A percentile compares a stretch with the other conserved stretches of the same genome.
These are phyloP conservation scores for Quercus engelmannii DNA, from an alignment of 306 rosid species.

Conservation along the genomic window DNA sequence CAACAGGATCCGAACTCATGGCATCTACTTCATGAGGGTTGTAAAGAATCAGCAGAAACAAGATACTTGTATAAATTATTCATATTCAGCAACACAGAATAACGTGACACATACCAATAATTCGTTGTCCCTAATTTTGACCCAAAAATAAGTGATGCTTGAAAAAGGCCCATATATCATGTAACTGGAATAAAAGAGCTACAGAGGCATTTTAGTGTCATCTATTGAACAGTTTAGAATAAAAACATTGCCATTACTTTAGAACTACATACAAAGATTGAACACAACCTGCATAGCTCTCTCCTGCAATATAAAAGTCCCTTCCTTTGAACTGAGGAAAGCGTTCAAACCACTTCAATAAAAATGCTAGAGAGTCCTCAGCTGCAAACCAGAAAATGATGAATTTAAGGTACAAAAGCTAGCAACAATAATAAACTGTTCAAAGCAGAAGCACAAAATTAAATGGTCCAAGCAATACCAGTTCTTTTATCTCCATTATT, in stretches of 20 bases:
- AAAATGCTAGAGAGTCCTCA: conserved; percentile 55
- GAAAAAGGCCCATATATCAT: background rate
- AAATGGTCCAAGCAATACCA: conserved; percentile 36
- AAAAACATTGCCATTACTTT: background rate
- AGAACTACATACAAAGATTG: background rate
- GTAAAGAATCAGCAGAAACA: background rate
- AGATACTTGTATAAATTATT: background rate
- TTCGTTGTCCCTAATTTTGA: background rate
- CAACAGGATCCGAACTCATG: background rate
- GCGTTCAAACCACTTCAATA: conserved; percentile 77
- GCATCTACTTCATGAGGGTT: background rate
- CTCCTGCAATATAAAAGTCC: conserved; percentile 70
- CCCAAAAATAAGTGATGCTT: background rate
- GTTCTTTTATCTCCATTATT: conserved; percentile 75
- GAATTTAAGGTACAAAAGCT: conserved; percentile 13
- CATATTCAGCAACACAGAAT: background rate
- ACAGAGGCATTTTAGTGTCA: background rate
- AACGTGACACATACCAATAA: background rate
- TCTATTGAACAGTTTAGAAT: background rate
- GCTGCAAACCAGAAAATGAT: conserved; percentile 43
- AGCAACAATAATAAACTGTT: background rate
- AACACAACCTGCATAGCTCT: conserved; percentile 84
- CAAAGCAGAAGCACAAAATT: background rate
- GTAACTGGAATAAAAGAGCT: background rate
- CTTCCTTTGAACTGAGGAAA: conserved; percentile 70